Percentiles rank a stretch among this genome's conserved stretches.
Evolutionary conservation across 805 yeast species (phyloP).

Genomic region (Candida schatavii): DNA sequence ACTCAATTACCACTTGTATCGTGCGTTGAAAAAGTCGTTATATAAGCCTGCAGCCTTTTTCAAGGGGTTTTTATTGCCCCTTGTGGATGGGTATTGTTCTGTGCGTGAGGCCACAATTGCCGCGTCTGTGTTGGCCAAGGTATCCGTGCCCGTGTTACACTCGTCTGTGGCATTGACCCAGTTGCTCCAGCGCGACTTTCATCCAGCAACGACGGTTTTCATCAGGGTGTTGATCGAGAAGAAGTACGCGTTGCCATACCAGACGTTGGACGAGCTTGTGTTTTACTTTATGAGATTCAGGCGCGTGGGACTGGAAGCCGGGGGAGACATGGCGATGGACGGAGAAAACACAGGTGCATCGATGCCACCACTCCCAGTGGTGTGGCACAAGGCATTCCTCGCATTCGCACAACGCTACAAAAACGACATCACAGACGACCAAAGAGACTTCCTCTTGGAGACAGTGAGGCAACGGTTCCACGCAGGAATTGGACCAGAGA

Average conservation of each 20-base stretch:
- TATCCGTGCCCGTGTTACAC: conserved; percentile 91
- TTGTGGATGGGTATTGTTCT: conserved; percentile 84
- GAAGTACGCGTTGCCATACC: conserved; percentile 95
- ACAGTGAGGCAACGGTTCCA: conserved; percentile 90
- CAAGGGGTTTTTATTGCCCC: conserved; percentile 91
- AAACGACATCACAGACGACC: conserved; percentile 98
- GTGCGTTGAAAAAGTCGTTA: conserved; percentile 86
- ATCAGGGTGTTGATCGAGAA: conserved; percentile 87
- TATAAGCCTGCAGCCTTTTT: conserved; percentile 98
- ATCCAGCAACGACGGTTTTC: conserved; percentile 87
- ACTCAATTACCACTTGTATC: conserved; percentile 87
- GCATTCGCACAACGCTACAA: conserved; percentile 95
- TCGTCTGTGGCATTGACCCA: conserved; percentile 93
- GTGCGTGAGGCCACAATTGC: conserved; percentile 94
- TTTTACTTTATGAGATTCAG: conserved; percentile 93
- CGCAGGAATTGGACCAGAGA: conserved; percentile 86
- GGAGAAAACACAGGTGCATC: conserved; percentile 31
- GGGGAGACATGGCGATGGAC: conserved; percentile 30
- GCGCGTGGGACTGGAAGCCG: conserved; percentile 46
- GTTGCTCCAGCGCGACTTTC: conserved; percentile 73
- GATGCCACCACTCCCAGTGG: conserved; percentile 79
- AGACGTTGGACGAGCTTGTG: conserved; percentile 90
- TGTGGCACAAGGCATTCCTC: conserved; percentile 96
- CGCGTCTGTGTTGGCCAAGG: conserved; percentile 83
- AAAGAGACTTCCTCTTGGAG: conserved; percentile 88